phyloP scores from a whole-genome alignment of 2,329 filamentous ascomycete species.

The Periconia macrospinosa region DNA sequence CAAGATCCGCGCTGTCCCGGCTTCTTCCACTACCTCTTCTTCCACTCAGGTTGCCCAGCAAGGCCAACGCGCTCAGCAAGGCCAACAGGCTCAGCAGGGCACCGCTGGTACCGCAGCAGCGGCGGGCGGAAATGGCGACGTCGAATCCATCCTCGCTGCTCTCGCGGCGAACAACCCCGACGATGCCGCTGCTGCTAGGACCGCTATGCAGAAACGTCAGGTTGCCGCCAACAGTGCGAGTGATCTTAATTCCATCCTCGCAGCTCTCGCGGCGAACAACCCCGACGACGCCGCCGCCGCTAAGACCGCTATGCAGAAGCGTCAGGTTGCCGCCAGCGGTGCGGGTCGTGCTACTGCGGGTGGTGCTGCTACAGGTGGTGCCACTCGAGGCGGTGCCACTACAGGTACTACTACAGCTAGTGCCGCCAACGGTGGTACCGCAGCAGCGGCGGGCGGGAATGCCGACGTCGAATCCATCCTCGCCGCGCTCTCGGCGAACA shows the following conservation, averaged over 20 bases:
- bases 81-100: too few species aligned
- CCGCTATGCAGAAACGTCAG: neutral
- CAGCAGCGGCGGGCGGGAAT: too few species aligned
- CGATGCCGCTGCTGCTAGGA: constrained; percentile 12
- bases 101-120: neutral
- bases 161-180: constrained; percentile 24
- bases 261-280: constrained; percentile 20
- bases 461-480: constrained; percentile 22
- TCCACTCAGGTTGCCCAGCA: constrained; percentile 7
- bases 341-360: too few species aligned
- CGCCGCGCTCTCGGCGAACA: constrained; percentile 18
- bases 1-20: constrained; percentile 15
- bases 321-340: too few species aligned
- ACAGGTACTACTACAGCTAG: neutral
- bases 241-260: too few species aligned
- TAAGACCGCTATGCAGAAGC: neutral
- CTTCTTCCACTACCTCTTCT: constrained; percentile 16
- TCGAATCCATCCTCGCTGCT: constrained; percentile 21
- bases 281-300: constrained; percentile 20
- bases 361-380: neutral
- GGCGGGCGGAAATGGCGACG: constrained; percentile 9
- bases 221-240: too few species aligned
- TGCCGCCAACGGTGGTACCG: constrained; percentile 1
- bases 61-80: constrained; percentile 13
- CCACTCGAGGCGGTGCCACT: neutral